Evolutionary conservation across 352 stramenopile genomes (phyloP), one percentile per base, ranked within the genome.

Genomic region (Phytophthora pini): DNA sequence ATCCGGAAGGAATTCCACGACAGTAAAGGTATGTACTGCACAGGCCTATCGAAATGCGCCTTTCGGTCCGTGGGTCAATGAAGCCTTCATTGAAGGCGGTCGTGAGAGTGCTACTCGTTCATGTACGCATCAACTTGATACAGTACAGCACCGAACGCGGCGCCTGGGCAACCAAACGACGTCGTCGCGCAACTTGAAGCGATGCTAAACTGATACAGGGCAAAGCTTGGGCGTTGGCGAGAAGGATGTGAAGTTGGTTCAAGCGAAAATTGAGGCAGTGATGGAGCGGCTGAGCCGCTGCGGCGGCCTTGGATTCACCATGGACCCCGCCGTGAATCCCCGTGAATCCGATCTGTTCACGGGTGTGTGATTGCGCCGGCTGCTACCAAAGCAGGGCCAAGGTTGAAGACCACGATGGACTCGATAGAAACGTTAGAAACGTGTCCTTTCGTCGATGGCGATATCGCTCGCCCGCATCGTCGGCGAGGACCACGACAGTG

Each of bases 361-460:
- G 38, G 47, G 44, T 53, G 43, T 63, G 56, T 57, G 50, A 68
- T 63, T 68, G 60, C 53, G 60, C 52, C 53, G 41, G 41, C 50
- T 47, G 58, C 29, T 40, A 17, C 31, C 57, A 67, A 61, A 67
- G 50, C 59, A 67, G 51, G 60, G 60, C 43, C 51, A 68, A 55
- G 43, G 51, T 68, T 67, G 54, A 64, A 67, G 59, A 41, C 38
- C 38, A 20, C n/a, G 5, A 20, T 43, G n/a, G 38, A 22, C 13
- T 43, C 32, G 43, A 56, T 68, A 65, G 61, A 65, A 60, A 59
- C 36, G 56, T 49, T 63, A 56, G 49, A 45, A 56, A 56, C 31
- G 31, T 36, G 31, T 36, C 31, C 31, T 36, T 36, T 36, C 31
- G 31, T 36, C 9, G 31, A 8, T 12, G 11, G 9, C 0, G 9